Conservation (phyloP, 306 rosid genomes). For the Fragaria ananassa region DNA sequence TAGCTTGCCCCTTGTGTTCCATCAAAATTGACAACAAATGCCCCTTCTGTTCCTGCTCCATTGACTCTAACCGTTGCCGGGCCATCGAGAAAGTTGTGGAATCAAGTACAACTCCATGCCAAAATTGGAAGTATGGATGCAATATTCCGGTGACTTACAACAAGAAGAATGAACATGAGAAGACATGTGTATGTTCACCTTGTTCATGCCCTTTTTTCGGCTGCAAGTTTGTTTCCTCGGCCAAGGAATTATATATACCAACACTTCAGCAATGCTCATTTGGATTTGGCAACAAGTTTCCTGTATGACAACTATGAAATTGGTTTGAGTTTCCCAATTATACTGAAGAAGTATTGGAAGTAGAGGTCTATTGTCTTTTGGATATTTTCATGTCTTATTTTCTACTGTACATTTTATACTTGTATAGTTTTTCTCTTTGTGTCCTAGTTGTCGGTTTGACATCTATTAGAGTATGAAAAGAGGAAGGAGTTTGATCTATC, state of each 20-base stretch:
- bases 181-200: constrained; percentile 47
- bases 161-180: constrained; percentile 46
- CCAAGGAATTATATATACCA: constrained; percentile 38
- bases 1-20: constrained; percentile 64
- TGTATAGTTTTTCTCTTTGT: too few species aligned
- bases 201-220: constrained; percentile 46
- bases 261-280: constrained; percentile 48
- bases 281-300: constrained; percentile 26
- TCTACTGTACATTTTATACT: too few species aligned
- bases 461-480: too few species aligned
- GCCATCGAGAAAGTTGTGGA: constrained; percentile 68
- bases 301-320: not conserved
- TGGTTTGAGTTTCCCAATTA: not conserved
- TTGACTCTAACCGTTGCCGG: constrained; percentile 60
- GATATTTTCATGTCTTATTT: too few species aligned
- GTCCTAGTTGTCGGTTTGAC: too few species aligned
- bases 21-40: constrained; percentile 47
- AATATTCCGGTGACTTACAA: constrained; percentile 28
- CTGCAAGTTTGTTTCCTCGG: constrained; percentile 41
- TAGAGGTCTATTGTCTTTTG: too few species aligned
- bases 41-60: constrained; percentile 46
- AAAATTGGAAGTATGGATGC: constrained; percentile 49
- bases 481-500: too few species aligned
- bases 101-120: constrained; percentile 49
- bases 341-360: too few species aligned